These are phyloP conservation scores for Pestalotiopsis sp. DNA, from an alignment of 2,329 filamentous ascomycete genomes.

Conservation along the genomic window DNA sequence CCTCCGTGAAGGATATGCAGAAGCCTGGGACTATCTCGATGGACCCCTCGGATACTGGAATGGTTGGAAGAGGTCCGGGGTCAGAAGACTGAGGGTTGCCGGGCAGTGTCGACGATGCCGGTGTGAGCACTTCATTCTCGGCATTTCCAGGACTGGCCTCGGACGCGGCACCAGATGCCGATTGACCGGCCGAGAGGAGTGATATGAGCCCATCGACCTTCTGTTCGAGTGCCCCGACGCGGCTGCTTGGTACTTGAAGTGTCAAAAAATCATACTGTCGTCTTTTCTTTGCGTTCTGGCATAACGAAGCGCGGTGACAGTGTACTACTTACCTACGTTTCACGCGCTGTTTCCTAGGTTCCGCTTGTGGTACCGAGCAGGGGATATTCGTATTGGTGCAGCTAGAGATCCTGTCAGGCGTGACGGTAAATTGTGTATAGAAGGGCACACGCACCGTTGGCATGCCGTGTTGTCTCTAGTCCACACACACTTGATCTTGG, in stretches of 20 bases:
- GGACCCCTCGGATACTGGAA: neutral
- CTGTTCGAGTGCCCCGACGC: neutral
- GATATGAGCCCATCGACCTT: neutral
- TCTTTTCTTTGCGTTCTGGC: neutral
- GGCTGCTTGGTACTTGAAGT: neutral
- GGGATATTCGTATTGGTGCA: neutral
- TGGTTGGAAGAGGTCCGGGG: too few species aligned
- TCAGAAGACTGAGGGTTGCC: neutral
- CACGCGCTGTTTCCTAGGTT: neutral
- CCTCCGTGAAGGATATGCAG: neutral
- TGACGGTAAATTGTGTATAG: neutral
- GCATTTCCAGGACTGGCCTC: neutral
- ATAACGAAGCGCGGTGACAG: neutral
- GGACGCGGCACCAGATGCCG: neutral
- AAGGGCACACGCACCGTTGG: neutral
- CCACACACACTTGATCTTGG: slow-evolving; percentile 5
- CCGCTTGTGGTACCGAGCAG: neutral
- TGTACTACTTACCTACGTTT: neutral
- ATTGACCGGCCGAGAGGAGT: neutral
- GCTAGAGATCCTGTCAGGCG: neutral
- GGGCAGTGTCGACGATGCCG: neutral
- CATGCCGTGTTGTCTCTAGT: neutral
- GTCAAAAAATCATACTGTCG: neutral
- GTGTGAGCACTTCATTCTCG: neutral
- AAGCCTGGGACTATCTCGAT: slow-evolving; percentile 1